Evolutionary conservation across 1,139 yeast genomes (phyloP).

Genomic region (Debaryomyces coudertii): DNA sequence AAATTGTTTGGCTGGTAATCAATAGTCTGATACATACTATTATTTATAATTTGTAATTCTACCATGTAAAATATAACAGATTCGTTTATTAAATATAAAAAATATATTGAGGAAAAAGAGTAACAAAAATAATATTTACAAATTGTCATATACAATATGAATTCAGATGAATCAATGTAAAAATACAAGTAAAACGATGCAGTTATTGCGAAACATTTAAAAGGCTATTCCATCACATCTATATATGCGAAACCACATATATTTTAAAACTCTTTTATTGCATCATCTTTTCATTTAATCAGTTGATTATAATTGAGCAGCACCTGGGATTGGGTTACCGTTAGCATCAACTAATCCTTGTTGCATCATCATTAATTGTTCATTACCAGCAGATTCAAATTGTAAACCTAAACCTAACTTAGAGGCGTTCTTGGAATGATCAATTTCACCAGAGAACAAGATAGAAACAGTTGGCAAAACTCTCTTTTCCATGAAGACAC

Average conservation of each 20-base stretch:
- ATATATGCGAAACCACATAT: constrained; percentile 7
- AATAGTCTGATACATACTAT: background rate
- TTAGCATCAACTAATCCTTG: constrained; percentile 79
- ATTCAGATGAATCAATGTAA: constrained; percentile 7
- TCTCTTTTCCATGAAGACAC: constrained; percentile 90
- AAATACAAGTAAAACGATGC: constrained; percentile 7
- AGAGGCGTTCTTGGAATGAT: constrained; percentile 82
- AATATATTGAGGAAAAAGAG: constrained; percentile 4
- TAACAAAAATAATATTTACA: constrained; percentile 10
- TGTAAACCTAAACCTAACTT: constrained; percentile 93
- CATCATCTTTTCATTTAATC: constrained; percentile 5
- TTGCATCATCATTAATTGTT: constrained; percentile 76
- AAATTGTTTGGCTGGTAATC: constrained; percentile 41
- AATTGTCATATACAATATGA: constrained; percentile 10
- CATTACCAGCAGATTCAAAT: constrained; percentile 93
- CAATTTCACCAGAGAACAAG: constrained; percentile 87
- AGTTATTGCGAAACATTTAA: background rate
- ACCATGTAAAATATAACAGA: constrained; percentile 1
- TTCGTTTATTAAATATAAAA: constrained; percentile 4
- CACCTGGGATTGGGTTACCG: constrained; percentile 83
- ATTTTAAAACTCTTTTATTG: constrained; percentile 4
- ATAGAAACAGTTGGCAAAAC: constrained; percentile 89
- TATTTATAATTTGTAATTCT: constrained; percentile 2
- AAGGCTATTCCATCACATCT: constrained; percentile 6
- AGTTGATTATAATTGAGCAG: constrained; percentile 43